Evolutionary conservation across 2,329 filamentous ascomycete species (phyloP).

Genomic region (Ophiocordyceps camponoti-saundersi): DNA sequence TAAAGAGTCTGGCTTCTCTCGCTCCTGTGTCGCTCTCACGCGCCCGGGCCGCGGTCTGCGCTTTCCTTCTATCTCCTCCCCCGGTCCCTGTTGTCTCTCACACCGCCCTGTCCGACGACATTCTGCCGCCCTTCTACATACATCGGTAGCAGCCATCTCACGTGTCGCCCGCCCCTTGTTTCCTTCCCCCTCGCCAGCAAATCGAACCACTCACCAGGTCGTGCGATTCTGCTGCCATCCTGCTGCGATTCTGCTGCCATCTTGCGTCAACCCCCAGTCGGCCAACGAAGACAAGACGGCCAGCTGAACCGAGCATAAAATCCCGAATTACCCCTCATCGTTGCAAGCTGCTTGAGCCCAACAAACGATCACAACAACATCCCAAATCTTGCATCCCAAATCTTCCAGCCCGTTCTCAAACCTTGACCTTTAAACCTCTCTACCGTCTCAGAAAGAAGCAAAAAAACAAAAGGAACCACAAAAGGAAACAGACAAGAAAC

Average conservation of each 20-base stretch:
- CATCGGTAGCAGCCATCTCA: background rate
- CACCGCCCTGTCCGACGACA: background rate
- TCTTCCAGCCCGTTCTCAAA: no score
- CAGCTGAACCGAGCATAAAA: no score
- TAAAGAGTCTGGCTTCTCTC: background rate
- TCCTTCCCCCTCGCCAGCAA: background rate
- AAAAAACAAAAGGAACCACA: background rate
- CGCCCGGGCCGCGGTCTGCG: background rate
- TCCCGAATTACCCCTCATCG: no score
- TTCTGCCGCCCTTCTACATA: no score
- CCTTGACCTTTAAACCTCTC: no score
- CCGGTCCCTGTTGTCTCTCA: no score
- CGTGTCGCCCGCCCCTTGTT: background rate
- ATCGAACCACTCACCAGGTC: constrained; percentile 13
- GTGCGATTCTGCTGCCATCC: constrained; percentile 5
- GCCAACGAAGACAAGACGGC: no score
- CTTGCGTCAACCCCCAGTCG: constrained; percentile 8
- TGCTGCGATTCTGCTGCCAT: background rate
- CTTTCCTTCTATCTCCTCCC: background rate
- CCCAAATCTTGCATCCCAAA: no score
- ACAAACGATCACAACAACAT: no score
- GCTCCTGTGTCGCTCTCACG: background rate
- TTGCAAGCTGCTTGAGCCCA: no score
- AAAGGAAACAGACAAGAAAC: constrained; percentile 4
- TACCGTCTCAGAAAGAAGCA: background rate